A percentile compares a stretch with the other conserved stretches of the same genome.
Evolutionary conservation across 2,329 filamentous ascomycete genomes (phyloP).

Genomic region (Hypoxylon sp.): DNA sequence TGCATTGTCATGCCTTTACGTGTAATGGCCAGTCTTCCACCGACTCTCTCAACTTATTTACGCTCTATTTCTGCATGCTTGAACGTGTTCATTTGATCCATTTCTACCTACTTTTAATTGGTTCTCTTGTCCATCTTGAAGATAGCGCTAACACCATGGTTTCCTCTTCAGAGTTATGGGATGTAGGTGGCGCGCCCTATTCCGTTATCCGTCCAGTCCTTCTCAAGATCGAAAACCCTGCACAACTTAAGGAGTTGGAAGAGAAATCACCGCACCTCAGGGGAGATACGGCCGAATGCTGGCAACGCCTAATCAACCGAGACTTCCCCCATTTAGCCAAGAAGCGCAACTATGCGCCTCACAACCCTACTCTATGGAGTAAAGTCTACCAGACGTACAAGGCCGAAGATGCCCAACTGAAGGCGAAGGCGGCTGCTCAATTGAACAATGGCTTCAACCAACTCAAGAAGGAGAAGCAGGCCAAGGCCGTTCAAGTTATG

Average conservation of each 20-base stretch:
- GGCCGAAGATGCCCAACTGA: conserved; percentile 68
- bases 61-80: neutral
- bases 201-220: conserved; percentile 77
- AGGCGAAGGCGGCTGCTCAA: conserved; percentile 70
- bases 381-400: conserved; percentile 81
- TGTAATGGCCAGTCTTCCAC: neutral
- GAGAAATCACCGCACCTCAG: conserved; percentile 58
- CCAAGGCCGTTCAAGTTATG: conserved; percentile 71
- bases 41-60: neutral
- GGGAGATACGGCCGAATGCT: conserved; percentile 25
- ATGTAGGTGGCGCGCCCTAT: conserved; percentile 81
- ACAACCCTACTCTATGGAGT: conserved; percentile 79
- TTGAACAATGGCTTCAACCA: conserved; percentile 71
- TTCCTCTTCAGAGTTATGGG: conserved; percentile 64
- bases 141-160: conserved; percentile 33
- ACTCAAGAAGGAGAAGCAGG: conserved; percentile 70
- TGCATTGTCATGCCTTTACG: neutral
- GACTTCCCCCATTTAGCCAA: conserved; percentile 78
- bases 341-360: conserved; percentile 74
- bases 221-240: conserved; percentile 77
- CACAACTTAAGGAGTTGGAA: conserved; percentile 83
- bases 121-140: neutral
- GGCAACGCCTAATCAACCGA: conserved; percentile 77
- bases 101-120: neutral
- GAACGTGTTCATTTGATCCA: neutral